A percentile compares a stretch with the other conserved stretches of the same genome.
Evolutionary conservation across 2,329 filamentous ascomycete species (phyloP).

Genomic region (Fusarium torreyae): DNA sequence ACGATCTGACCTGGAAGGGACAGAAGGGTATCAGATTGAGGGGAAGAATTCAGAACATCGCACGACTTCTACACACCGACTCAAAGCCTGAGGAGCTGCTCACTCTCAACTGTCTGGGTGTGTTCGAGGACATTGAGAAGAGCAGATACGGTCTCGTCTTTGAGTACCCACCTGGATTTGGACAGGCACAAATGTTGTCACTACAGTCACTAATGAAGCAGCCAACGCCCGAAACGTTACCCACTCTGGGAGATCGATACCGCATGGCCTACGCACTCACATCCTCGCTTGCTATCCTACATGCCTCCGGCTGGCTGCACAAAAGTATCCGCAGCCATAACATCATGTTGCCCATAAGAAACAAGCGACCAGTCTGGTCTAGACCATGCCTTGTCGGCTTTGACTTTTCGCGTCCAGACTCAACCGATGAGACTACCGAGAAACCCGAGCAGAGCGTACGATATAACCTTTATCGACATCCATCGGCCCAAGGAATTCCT

Average conservation of each 20-base stretch:
- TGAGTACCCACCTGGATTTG: not conserved
- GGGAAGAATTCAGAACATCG: conserved; percentile 15
- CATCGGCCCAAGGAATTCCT: conserved; percentile 15
- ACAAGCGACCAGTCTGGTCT: conserved; percentile 7
- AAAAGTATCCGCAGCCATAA: conserved; percentile 27
- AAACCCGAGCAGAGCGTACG: conserved; percentile 5
- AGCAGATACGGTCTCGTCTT: conserved; percentile 11
- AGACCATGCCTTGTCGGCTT: conserved; percentile 20
- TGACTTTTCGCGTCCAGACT: conserved; percentile 11
- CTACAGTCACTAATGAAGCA: conserved; percentile 4
- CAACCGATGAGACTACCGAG: conserved; percentile 13
- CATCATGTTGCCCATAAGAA: conserved; percentile 7
- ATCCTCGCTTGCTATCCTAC: not conserved
- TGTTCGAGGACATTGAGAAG: conserved; percentile 4
- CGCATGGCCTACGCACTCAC: not conserved
- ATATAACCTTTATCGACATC: conserved; percentile 13
- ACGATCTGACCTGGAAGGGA: conserved; percentile 10
- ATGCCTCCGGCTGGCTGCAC: conserved; percentile 21
- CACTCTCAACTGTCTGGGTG: conserved; percentile 10
- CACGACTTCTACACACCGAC: conserved; percentile 4
- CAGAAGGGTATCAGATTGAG: conserved; percentile 7
- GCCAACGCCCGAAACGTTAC: conserved; percentile 3
- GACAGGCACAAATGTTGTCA: not conserved
- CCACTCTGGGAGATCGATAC: conserved; percentile 12
- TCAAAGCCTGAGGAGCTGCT: conserved; percentile 6